Base-by-base conservation (phyloP, 768 basidiomycete genomes). In the Lyophyllum semitale region DNA sequence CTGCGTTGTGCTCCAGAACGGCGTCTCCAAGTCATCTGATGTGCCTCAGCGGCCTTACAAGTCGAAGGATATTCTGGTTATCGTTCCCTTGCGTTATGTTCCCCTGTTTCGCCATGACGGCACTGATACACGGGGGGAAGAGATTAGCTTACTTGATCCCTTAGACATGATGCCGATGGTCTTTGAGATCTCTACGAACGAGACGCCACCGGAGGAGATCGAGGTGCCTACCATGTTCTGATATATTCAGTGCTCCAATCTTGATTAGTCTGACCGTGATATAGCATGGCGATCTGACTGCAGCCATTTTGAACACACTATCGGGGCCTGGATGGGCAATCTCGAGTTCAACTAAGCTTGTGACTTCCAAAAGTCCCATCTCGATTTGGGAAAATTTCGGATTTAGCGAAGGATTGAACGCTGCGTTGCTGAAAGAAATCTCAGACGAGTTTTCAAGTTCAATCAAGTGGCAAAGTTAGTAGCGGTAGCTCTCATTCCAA, bases 61-160 rank as follows among this genome's bases (percentile, higher is more conserved):
- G 12, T 23, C 66, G 6, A 62, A 64, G 25, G 72, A 81, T 54
- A 69, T 82, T 53, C 69, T 83, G 17, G 78, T 77, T n/a, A 62
- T 84, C 40, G 65, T 82, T 35, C 75, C 79, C 27, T 68, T 85
- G 46, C 71, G 66, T 20, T 68, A 80, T 57, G 58, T 73, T 25
- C 83, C 83, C 17, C 66, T 85, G 13, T 74, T 82, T 62, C 76
- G 73, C 55, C 68, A 73, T 48, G 70, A 73, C 51, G 60, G 58
- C 13, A 48, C 61, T 9, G 67, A 73, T 33, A 46, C 58, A 12
- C 63, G 66, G 44, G 70, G 67, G n/a, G 68, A 59, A 26, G 73
- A 74, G 56, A 80, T 84, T 22, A 76, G 76, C 5, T 68, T 84
- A 9, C 68, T 84, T 22, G 82, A 84, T 66, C 83, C 82, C 27